phyloP scores from a whole-genome alignment of 768 basidiomycete genomes.

The Rhizopogon vulgaris region DNA sequence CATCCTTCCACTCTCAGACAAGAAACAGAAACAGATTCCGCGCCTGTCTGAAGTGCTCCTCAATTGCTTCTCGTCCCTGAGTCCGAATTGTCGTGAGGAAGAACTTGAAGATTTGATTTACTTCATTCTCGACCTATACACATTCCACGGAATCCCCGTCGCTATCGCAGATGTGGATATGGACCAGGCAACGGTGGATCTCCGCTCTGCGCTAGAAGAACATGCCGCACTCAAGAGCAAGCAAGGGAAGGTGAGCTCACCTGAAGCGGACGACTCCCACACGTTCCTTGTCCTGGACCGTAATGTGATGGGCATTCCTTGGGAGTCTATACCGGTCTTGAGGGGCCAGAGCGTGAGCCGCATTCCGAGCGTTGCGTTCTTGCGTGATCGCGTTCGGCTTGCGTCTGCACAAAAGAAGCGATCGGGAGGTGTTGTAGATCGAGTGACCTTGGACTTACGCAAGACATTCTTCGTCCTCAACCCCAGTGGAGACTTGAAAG shows the following conservation, averaged over 20 bases:
- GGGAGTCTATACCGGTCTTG: slow-evolving; percentile 90
- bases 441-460: slow-evolving; percentile 53
- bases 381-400: slow-evolving; percentile 74
- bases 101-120: slow-evolving; percentile 94
- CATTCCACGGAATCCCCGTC: slow-evolving; percentile 85
- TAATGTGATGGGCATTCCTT: slow-evolving; percentile 82
- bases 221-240: slow-evolving; percentile 38
- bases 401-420: slow-evolving; percentile 24
- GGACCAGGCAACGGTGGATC: slow-evolving; percentile 82
- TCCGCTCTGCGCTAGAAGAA: slow-evolving; percentile 73
- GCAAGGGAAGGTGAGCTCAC: slow-evolving; percentile 19
- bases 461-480: slow-evolving; percentile 85
- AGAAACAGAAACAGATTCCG: slow-evolving; percentile 49
- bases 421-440: slow-evolving; percentile 28
- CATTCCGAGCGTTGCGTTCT: slow-evolving; percentile 85
- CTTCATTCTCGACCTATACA: slow-evolving; percentile 90
- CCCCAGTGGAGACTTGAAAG: slow-evolving; percentile 82
- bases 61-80: slow-evolving; percentile 79
- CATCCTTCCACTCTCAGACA: slow-evolving; percentile 54
- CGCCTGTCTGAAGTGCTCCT: slow-evolving; percentile 71
- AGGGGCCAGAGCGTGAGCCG: slow-evolving; percentile 84
- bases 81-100: slow-evolving; percentile 81
- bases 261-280: slow-evolving; percentile 51
- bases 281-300: slow-evolving; percentile 87
- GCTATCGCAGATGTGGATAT: slow-evolving; percentile 90